Base-by-base conservation (phyloP, 2,329 filamentous ascomycete species). In the Thielaviopsis ethacetica region DNA sequence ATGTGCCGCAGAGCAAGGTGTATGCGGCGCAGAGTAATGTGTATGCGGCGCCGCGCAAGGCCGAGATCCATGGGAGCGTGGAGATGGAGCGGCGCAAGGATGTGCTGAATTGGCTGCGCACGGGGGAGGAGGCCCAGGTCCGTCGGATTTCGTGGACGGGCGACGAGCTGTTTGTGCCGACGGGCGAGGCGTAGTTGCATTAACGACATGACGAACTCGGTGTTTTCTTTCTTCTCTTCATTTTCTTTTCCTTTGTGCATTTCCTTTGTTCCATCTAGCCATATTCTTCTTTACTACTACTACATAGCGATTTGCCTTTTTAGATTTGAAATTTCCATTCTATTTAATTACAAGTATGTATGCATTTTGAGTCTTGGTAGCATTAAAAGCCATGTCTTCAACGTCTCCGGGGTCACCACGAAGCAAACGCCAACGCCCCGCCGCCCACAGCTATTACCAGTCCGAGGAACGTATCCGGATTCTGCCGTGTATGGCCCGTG, bases 391-490 rank as follows among this genome's bases (percentile, higher is more conserved):
- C 13, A 3, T 44, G 5, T n/a, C 17, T n/a, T 44, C 10, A n/a
- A 44, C 17, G 7, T 21, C 19, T 24, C 3, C 30, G 19, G 15
- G 30, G 5, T 54, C 26, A 58, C 54, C 50, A 54, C 24, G 51
- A 47, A 19, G 55, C 50, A 61, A 47, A 60, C 22, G 30, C 50
- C 41, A 54, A 54, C 17, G 55, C 59, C 22, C 49, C 52, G 10
- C 50, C 54, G 19, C 54, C 49, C 13, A 61, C 55, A 15, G 51
- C 51, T 49, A 57, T 58, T n/a, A 61, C 59, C 15, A 57, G 24
- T 2, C 30, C 30, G 1, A 61, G 19, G 41, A 57, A 61, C 5
- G 56, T 57, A 19, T 58, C 41, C 22, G 38, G 13, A 44, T 19
- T 27, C 26, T 15, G 38, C 19, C 21, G 51, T n/a, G 41, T 13